phyloP scores from a whole-genome alignment of 2,329 filamentous ascomycete genomes.

The Nemania serpens region DNA sequence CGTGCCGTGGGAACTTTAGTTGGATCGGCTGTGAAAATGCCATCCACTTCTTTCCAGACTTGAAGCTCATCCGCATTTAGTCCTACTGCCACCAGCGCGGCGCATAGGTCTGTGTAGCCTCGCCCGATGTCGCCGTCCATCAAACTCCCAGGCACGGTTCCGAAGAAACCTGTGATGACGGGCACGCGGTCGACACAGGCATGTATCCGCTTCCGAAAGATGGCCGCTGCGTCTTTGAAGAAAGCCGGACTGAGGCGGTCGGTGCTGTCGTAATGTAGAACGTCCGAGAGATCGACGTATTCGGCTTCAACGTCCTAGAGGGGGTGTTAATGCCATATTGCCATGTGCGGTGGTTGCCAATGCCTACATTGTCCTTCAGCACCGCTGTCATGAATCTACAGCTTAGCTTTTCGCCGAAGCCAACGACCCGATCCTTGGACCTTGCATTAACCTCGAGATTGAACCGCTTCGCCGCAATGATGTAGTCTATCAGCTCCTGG shows the following conservation, averaged over 20 bases:
- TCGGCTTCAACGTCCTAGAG: slow-evolving; percentile 75
- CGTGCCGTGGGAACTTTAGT: slow-evolving; percentile 91
- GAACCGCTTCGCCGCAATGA: slow-evolving; percentile 66
- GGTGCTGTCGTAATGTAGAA: slow-evolving; percentile 69
- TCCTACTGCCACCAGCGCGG: slow-evolving; percentile 87
- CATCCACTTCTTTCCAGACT: slow-evolving; percentile 99
- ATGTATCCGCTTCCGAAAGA: slow-evolving; percentile 66
- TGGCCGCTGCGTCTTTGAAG: slow-evolving; percentile 66
- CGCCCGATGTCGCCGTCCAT: slow-evolving; percentile 88
- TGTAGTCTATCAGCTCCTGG: slow-evolving; percentile 75
- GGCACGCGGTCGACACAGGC: slow-evolving; percentile 72
- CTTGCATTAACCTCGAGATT: slow-evolving; percentile 77
- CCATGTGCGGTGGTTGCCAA: not conserved
- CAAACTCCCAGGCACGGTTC: slow-evolving; percentile 86
- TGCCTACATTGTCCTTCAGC: slow-evolving; percentile 70
- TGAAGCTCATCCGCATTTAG: slow-evolving; percentile 87
- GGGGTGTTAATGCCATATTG: slow-evolving; percentile 36
- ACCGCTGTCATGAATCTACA: slow-evolving; percentile 89
- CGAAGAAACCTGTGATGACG: slow-evolving; percentile 92
- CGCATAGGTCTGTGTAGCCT: slow-evolving; percentile 96
- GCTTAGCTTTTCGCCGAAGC: slow-evolving; percentile 94
- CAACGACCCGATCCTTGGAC: slow-evolving; percentile 86
- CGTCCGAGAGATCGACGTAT: slow-evolving; percentile 86
- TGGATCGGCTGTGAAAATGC: slow-evolving; percentile 82
- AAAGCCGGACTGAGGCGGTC: slow-evolving; percentile 69